A percentile compares a stretch with the other conserved stretches of the same genome.
These are phyloP conservation scores for Przewalskia tangutica DNA, from an alignment of 257 asterid species.

Conservation along the genomic window DNA sequence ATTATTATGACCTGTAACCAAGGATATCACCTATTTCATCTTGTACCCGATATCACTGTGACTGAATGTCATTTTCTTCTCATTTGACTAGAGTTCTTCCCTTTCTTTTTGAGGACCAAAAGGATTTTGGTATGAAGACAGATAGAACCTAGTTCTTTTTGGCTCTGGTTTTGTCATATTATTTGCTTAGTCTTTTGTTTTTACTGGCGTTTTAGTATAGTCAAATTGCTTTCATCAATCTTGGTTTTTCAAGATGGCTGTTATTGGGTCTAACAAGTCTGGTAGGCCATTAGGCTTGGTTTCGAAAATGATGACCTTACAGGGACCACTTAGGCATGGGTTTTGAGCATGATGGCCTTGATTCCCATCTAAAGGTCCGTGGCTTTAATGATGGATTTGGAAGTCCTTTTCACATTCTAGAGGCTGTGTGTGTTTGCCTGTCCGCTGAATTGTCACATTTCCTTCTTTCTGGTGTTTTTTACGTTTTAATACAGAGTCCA, in stretches of 20 bases:
- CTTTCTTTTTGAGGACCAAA: background rate
- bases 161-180: background rate
- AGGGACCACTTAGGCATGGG: background rate
- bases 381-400: background rate
- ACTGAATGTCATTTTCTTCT: background rate
- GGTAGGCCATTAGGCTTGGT: background rate
- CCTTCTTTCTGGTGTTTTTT: background rate
- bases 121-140: background rate
- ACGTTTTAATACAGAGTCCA: background rate
- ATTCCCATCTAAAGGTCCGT: background rate
- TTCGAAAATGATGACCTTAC: background rate
- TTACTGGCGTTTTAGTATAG: background rate
- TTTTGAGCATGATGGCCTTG: background rate
- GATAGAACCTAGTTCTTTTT: background rate
- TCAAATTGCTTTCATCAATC: background rate
- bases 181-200: background rate
- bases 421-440: background rate
- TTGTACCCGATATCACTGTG: background rate
- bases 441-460: background rate
- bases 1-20: background rate
- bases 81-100: background rate
- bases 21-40: background rate
- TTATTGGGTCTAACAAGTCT: background rate
- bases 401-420: background rate
- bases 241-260: background rate